A percentile compares a stretch with the other conserved stretches of the same genome.
These are phyloP conservation scores for Aspergillus heteromorphus DNA, from an alignment of 495 filamentous ascomycete species.

Conservation along the genomic window DNA sequence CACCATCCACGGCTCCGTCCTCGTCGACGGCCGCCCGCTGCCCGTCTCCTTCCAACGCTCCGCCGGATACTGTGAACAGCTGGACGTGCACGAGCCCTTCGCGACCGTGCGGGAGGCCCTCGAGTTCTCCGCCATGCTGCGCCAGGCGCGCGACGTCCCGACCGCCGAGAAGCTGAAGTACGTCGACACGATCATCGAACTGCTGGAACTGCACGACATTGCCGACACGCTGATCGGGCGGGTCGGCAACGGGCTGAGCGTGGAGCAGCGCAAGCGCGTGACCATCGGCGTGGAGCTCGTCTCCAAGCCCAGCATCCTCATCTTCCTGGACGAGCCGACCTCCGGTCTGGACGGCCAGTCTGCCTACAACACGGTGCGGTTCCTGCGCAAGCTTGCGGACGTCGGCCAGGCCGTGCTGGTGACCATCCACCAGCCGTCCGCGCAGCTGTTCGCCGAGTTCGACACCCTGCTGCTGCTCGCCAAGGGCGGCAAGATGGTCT, in stretches of 20 bases:
- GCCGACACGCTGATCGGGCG: constrained; percentile 50
- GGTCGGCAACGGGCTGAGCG: constrained; percentile 47
- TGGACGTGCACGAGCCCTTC: constrained; percentile 55
- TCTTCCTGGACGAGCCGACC: constrained; percentile 78
- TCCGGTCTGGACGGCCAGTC: constrained; percentile 62
- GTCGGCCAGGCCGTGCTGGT: constrained; percentile 65
- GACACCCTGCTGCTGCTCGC: constrained; percentile 66
- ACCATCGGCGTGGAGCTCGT: constrained; percentile 68
- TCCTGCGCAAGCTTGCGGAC: constrained; percentile 60
- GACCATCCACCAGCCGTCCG: constrained; percentile 74
- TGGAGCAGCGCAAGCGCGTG: constrained; percentile 60
- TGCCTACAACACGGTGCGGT: constrained; percentile 60
- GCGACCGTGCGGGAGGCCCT: constrained; percentile 60
- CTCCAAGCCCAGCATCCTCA: constrained; percentile 58
- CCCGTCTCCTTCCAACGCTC: constrained; percentile 77
- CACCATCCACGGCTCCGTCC: constrained; percentile 77
- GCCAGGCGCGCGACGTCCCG: constrained; percentile 47
- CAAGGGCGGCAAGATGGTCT: constrained; percentile 64
- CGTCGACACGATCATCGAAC: constrained; percentile 52
- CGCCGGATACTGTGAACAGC: constrained; percentile 56
- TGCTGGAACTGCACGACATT: constrained; percentile 54
- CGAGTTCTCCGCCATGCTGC: constrained; percentile 52
- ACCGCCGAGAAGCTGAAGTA: constrained; percentile 55
- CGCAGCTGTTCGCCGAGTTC: constrained; percentile 68
- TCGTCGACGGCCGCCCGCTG: constrained; percentile 73